These are phyloP conservation scores for Eucalyptus lansdowneana DNA, from an alignment of 345 rosid genomes.

Conservation along the genomic window DNA sequence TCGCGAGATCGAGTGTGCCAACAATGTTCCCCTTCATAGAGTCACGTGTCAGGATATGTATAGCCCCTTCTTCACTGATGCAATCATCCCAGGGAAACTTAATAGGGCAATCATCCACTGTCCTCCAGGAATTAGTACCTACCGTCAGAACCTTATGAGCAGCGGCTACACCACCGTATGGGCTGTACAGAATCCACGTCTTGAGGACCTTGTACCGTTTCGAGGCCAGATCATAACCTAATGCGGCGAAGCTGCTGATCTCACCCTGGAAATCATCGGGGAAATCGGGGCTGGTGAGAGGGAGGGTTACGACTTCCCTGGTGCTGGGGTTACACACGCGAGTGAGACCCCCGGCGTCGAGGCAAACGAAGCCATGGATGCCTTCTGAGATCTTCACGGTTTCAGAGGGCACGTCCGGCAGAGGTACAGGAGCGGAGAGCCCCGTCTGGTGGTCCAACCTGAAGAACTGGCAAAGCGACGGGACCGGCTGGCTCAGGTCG, in stretches of 20 bases:
- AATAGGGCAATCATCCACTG: not conserved
- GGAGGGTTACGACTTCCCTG: not conserved
- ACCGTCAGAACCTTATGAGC: not conserved
- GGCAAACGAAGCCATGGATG: not conserved
- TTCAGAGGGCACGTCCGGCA: not conserved
- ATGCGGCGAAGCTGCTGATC: not conserved
- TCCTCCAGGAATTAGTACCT: not conserved
- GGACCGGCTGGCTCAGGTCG: no score
- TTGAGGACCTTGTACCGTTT: not conserved
- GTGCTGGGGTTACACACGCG: not conserved
- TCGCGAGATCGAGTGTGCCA: not conserved
- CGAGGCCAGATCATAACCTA: not conserved
- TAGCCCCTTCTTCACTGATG: not conserved
- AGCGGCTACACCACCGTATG: not conserved
- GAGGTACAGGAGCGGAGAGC: not conserved
- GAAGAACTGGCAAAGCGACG: not conserved
- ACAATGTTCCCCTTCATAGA: not conserved
- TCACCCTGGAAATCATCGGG: not conserved
- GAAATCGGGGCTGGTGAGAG: not conserved
- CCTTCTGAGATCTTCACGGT: not conserved
- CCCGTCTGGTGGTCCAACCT: not conserved
- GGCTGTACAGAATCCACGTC: not conserved
- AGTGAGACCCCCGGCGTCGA: not conserved
- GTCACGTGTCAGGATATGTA: not conserved
- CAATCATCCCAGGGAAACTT: not conserved